Evolutionary conservation across 2,329 filamentous ascomycete genomes (phyloP).

Genomic region (Fusarium longipes): DNA sequence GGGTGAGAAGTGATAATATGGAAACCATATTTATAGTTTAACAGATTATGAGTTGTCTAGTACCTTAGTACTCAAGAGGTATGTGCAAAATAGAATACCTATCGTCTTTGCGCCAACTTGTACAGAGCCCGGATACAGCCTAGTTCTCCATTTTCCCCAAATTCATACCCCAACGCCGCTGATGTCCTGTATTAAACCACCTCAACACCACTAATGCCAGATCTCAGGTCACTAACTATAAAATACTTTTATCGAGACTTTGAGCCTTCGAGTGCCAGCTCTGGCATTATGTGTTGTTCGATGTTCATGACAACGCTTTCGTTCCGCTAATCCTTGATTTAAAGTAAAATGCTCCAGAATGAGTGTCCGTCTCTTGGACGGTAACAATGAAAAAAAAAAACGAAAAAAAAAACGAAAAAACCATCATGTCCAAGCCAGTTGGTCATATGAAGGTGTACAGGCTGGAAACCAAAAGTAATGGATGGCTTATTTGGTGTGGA

Average conservation of each 20-base stretch:
- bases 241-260: too few relatives aligned
- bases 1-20: background rate
- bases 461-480: background rate
- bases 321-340: background rate
- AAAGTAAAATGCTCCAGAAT: conserved; percentile 3
- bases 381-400: conserved; percentile 6
- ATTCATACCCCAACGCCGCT: conserved; percentile 31
- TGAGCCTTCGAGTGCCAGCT: background rate
- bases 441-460: background rate
- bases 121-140: conserved; percentile 28
- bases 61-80: background rate
- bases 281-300: background rate
- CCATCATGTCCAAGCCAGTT: conserved; percentile 22
- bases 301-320: background rate
- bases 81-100: conserved; percentile 5
- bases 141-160: conserved; percentile 14
- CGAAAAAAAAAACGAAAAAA: conserved; percentile 3
- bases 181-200: conserved; percentile 35
- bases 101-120: conserved; percentile 5
- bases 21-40: background rate
- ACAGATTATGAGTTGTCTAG: conserved; percentile 1
- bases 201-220: conserved; percentile 34
- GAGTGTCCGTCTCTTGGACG: background rate
- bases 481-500: conserved; percentile 35
- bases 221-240: conserved; percentile 27